Evolutionary conservation across 805 yeast species (phyloP).

Genomic region (Nakazawaea populi): DNA sequence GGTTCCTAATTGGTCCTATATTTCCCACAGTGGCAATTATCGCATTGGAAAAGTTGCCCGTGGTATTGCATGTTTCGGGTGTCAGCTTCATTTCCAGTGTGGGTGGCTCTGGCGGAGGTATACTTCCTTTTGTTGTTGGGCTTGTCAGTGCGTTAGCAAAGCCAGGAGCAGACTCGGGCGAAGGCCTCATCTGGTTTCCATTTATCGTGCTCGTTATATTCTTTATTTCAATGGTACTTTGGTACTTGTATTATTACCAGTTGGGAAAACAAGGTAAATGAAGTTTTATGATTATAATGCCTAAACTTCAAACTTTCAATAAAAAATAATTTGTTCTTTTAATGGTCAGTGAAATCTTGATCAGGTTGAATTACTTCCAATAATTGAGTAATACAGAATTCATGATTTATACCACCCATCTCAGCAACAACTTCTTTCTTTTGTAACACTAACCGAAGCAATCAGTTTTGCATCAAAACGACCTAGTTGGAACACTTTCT

Average conservation of each 20-base stretch:
- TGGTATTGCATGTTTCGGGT: slow-evolving; percentile 54
- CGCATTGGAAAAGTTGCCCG: slow-evolving; percentile 57
- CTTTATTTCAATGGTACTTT: slow-evolving; percentile 15
- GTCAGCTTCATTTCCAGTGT: slow-evolving; percentile 72
- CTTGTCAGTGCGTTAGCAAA: slow-evolving; percentile 25
- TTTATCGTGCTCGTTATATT: slow-evolving; percentile 17
- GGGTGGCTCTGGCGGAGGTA: slow-evolving; percentile 86
- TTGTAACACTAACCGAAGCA: no score
- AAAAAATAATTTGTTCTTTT: no score
- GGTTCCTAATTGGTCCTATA: slow-evolving; percentile 46
- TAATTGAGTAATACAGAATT: no score
- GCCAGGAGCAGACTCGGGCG: slow-evolving; percentile 24
- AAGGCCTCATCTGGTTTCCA: slow-evolving; percentile 27
- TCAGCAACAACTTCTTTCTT: no score
- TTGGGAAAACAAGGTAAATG: slow-evolving; percentile 10
- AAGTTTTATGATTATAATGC: background rate
- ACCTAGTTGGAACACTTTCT: no score
- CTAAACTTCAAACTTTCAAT: no score
- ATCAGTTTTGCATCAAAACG: no score
- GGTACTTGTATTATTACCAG: slow-evolving; percentile 20
- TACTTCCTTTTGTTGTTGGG: slow-evolving; percentile 64
- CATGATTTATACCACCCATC: no score
- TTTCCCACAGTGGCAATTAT: slow-evolving; percentile 68
- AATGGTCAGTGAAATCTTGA: no score
- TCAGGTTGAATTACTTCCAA: no score